Conservation (phyloP, 192 early-diverging fungal species). For the Umbelopsis vinacea region DNA sequence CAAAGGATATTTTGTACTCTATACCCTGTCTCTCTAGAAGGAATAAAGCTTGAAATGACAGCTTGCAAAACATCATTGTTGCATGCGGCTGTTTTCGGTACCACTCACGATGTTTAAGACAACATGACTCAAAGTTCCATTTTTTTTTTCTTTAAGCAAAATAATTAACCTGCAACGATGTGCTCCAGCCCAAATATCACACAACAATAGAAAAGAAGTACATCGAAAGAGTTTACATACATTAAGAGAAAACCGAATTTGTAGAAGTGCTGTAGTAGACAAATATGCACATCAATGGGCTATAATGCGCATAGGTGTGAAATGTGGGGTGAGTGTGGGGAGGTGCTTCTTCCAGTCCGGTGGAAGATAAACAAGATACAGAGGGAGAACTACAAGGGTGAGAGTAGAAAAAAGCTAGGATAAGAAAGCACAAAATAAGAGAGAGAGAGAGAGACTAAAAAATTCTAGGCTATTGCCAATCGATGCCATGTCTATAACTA, state of each 20-base stretch:
- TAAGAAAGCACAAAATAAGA: not conserved
- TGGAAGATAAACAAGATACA: conserved; percentile 23
- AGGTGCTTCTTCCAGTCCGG: conserved; percentile 17
- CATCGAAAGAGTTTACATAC: conserved; percentile 13
- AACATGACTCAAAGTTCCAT: no score
- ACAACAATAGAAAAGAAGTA: not conserved
- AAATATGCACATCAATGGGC: conserved; percentile 16
- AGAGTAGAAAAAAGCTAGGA: not conserved
- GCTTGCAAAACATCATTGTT: not conserved
- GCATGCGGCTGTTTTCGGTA: not conserved
- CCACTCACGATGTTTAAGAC: no score
- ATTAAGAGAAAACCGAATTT: not conserved
- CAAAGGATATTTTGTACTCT: conserved; percentile 20
- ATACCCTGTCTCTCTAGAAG: conserved; percentile 20
- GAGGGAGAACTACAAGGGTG: not conserved
- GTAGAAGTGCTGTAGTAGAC: conserved; percentile 4
- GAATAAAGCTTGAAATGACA: conserved; percentile 3
- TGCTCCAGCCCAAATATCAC: no score
- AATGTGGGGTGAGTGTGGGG: no score
- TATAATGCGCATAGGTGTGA: not conserved
- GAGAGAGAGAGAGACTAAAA: not conserved
- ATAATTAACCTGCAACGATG: no score
- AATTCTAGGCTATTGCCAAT: conserved; percentile 18
- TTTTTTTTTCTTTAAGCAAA: no score
- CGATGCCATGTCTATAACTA: conserved; percentile 19